Conservation (phyloP, 1,284 basidiomycete genomes). For the Cutaneotrichosporon cutaneum region DNA sequence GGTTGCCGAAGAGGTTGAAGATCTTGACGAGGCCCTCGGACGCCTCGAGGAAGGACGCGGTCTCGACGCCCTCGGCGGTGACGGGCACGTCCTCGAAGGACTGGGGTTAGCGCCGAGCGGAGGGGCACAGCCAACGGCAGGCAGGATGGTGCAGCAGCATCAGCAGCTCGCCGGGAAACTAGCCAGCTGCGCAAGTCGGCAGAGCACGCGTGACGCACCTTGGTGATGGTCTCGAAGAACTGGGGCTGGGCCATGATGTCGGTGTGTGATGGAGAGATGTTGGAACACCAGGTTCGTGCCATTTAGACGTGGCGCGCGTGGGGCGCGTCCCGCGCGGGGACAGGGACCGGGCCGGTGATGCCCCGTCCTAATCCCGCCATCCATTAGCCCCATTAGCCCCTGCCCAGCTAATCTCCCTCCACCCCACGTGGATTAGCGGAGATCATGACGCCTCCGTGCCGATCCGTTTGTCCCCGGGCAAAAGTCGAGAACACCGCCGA, state of each 20-base stretch:
- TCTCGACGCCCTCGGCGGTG: constrained; percentile 84
- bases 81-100: constrained; percentile 87
- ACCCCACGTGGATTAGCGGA: neutral
- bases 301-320: constrained; percentile 6
- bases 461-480: constrained; percentile 4
- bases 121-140: no score
- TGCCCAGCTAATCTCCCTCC: neutral
- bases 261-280: neutral
- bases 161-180: no score
- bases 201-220: constrained; percentile 56
- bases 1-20: constrained; percentile 85
- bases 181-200: no score
- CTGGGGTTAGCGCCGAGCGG: constrained; percentile 53
- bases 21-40: constrained; percentile 83
- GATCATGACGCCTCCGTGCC: neutral
- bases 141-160: no score
- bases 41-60: constrained; percentile 82
- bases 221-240: constrained; percentile 80
- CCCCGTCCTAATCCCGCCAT: no score
- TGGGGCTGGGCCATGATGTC: constrained; percentile 64
- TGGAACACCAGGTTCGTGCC: neutral
- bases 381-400: neutral
- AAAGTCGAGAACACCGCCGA: constrained; percentile 1
- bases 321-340: neutral
- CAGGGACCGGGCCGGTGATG: neutral